Percentiles rank a stretch among this genome's conserved stretches.
phyloP scores from a whole-genome alignment of 192 early-diverging fungal genomes.

The Coemansia erecta region DNA sequence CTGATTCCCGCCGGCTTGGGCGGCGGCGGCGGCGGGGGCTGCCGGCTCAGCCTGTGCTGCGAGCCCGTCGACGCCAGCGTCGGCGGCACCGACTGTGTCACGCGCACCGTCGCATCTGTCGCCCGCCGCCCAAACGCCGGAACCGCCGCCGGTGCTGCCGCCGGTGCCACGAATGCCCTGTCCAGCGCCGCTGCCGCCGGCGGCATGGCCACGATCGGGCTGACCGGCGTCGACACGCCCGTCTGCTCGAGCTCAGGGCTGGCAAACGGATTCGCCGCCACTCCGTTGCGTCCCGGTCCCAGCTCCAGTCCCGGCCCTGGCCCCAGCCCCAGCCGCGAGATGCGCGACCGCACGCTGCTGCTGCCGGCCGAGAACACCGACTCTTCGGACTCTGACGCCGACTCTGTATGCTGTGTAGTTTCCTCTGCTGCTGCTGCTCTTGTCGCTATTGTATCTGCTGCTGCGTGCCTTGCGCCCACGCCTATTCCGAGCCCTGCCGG shows the following conservation, averaged over 20 bases:
- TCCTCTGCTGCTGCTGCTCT: too few relatives aligned
- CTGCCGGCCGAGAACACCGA: not conserved
- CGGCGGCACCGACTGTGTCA: constrained; percentile 11
- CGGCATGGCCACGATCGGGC: constrained; percentile 13
- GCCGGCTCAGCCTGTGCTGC: constrained; percentile 4
- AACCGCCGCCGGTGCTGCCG: constrained; percentile 10
- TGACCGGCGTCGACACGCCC: not conserved
- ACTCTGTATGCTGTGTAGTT: too few relatives aligned
- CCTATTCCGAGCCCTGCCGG: constrained; percentile 5
- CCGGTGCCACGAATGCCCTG: constrained; percentile 11
- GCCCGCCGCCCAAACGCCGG: constrained; percentile 16
- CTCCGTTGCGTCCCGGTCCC: too few relatives aligned
- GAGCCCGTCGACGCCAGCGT: constrained; percentile 3
- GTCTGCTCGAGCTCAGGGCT: constrained; percentile 33
- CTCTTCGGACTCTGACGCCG: constrained; percentile 4
- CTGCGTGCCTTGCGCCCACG: not conserved
- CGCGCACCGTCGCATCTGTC: constrained; percentile 13
- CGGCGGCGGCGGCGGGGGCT: constrained; percentile 16
- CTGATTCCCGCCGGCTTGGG: constrained; percentile 39
- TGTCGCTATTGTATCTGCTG: not conserved
- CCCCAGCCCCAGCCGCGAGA: constrained; percentile 23
- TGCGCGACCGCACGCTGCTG: constrained; percentile 33
- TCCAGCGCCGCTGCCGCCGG: constrained; percentile 8
- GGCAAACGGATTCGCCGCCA: constrained; percentile 39
- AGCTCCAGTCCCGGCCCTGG: too few relatives aligned